Evolutionary conservation across 345 rosid genomes (phyloP).

Genomic region (Citrus glauca): DNA sequence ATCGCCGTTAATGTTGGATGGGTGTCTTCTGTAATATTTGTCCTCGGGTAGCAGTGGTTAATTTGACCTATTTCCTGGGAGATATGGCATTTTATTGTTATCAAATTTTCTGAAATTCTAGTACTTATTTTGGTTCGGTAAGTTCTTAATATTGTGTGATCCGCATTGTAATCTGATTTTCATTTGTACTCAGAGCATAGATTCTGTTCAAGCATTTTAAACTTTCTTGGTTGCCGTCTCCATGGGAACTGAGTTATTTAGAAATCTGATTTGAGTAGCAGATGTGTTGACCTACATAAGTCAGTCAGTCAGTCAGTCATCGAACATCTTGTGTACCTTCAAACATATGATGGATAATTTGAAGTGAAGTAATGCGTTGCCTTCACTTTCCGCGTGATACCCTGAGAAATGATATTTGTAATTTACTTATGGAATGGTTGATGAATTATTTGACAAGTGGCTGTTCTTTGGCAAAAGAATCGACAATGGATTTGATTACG

Average conservation of each 20-base stretch:
- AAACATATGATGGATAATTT: too few species aligned
- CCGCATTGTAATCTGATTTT: background rate
- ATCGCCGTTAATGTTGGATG: conserved; percentile 35
- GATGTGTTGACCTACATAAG: background rate
- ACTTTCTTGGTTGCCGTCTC: background rate
- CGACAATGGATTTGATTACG: too few species aligned
- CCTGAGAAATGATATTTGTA: too few species aligned
- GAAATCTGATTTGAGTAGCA: background rate
- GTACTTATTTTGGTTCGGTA: background rate
- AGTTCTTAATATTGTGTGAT: background rate
- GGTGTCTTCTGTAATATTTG: background rate
- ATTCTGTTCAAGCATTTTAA: background rate
- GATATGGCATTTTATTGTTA: background rate
- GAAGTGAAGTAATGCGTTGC: too few species aligned
- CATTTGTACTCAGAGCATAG: background rate
- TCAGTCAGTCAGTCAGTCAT: too few species aligned
- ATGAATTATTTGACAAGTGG: too few species aligned
- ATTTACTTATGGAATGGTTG: too few species aligned
- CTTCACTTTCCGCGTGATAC: too few species aligned
- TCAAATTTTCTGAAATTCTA: background rate
- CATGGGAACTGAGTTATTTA: background rate
- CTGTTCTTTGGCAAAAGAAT: too few species aligned
- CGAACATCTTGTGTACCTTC: too few species aligned
- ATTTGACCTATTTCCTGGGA: background rate
- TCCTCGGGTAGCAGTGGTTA: background rate